Conservation (phyloP, 1,139 yeast species). For the Debaryomyces nepalensis region DNA sequence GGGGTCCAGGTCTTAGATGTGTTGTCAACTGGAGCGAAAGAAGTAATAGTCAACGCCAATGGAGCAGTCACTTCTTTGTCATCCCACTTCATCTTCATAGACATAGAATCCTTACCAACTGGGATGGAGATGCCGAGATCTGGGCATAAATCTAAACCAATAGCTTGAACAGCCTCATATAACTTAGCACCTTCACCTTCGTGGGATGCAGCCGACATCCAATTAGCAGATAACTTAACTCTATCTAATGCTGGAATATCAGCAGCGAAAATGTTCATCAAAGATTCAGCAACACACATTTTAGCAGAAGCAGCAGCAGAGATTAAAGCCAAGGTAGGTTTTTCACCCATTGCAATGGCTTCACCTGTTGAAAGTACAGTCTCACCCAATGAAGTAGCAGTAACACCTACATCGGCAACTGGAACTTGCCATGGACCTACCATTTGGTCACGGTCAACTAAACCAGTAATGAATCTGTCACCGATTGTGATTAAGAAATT, state of each 20-base stretch:
- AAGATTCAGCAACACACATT: constrained; percentile 94
- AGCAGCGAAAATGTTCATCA: constrained; percentile 88
- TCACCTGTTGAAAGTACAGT: constrained; percentile 80
- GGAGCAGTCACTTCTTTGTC: constrained; percentile 94
- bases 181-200: constrained; percentile 95
- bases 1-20: constrained; percentile 98
- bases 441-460: constrained; percentile 97
- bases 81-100: constrained; percentile 99
- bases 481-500: constrained; percentile 95
- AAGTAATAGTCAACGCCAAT: constrained; percentile 86
- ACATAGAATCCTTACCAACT: constrained; percentile 99
- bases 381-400: constrained; percentile 87
- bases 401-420: constrained; percentile 98
- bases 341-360: constrained; percentile 97
- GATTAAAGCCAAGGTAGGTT: constrained; percentile 87
- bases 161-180: constrained; percentile 96
- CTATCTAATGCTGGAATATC: constrained; percentile 77
- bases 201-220: constrained; percentile 99
- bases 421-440: constrained; percentile 99
- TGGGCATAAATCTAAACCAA: constrained; percentile 94
- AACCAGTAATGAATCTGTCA: constrained; percentile 95
- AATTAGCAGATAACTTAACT: constrained; percentile 91
- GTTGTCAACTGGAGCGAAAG: constrained; percentile 85
- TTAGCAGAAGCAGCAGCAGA: constrained; percentile 96
- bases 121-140: constrained; percentile 91